A percentile compares a stretch with the other conserved stretches of the same genome.
These are phyloP conservation scores for Neurospora sublineolata DNA, from an alignment of 495 filamentous ascomycete species.

Conservation along the genomic window DNA sequence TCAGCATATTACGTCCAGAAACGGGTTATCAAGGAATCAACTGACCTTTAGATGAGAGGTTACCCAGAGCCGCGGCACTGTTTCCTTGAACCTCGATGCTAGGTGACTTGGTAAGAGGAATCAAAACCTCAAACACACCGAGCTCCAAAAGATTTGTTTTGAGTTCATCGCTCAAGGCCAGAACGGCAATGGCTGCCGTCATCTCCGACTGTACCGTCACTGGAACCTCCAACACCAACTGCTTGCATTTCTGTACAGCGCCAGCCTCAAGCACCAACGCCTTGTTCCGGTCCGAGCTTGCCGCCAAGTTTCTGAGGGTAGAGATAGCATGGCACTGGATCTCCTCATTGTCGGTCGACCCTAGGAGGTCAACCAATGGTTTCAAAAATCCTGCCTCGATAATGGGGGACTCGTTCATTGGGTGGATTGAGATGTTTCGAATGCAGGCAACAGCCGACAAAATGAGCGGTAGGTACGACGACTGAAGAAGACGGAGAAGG, in stretches of 20 bases:
- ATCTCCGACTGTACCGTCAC: conserved; percentile 96
- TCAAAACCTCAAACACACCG: conserved; percentile 92
- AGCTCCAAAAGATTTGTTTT: conserved; percentile 85
- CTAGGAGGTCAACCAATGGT: conserved; percentile 84
- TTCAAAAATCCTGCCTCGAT: conserved; percentile 95
- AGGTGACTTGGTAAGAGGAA: conserved; percentile 85
- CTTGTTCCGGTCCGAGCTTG: conserved; percentile 95
- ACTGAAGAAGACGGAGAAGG: conserved; percentile 79
- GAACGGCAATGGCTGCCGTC: conserved; percentile 96
- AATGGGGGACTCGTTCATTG: conserved; percentile 97
- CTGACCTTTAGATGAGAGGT: conserved; percentile 92
- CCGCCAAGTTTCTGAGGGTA: conserved; percentile 87
- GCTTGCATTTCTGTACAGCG: conserved; percentile 96
- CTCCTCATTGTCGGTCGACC: conserved; percentile 94
- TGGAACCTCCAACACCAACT: conserved; percentile 85
- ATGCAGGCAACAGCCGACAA: conserved; percentile 97
- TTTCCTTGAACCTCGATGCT: conserved; percentile 98
- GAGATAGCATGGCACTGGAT: conserved; percentile 99
- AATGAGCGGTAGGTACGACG: conserved; percentile 88
- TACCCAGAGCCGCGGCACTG: conserved; percentile 89
- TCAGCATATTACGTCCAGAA: not conserved
- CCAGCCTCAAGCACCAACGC: conserved; percentile 90
- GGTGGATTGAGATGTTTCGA: conserved; percentile 96
- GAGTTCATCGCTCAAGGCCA: conserved; percentile 89
- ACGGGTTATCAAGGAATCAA: not conserved